Base-by-base conservation (phyloP, 768 basidiomycete genomes). In the Hypholoma sublateritium region DNA sequence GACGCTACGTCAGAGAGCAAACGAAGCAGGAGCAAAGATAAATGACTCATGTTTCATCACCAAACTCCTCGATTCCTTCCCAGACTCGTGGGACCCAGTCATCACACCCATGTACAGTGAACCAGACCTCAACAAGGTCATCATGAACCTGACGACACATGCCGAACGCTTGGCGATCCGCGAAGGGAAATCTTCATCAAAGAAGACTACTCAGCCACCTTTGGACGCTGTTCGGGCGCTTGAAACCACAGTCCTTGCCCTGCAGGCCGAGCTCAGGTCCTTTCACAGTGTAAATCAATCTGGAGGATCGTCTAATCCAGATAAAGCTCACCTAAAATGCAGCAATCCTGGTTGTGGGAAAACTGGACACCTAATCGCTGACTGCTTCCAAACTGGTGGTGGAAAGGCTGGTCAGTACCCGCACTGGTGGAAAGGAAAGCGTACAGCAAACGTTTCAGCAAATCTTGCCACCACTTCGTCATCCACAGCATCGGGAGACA, bases 371-470 rank as follows among this genome's bases (percentile, higher is more conserved):
- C n/a, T 49, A 11, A 51, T 60, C 22, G 53, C 56, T 3, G 52
- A 59, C 6, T 64, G 63, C 42, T 64, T 59, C 50, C 28, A 54
- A 41, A 34, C 45, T 28, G 63, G 63, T 12, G 63, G 63, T 2
- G 60, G 60, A 43, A 64, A 59, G 46, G 63, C 53, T 5, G 60
- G 63, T 1, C 60, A 64, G 41, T 64, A 58, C 24, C 60, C 63
- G 3, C 49, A 51, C 3, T 57, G 60, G 58, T 62, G 54, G 56
- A 54, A 51, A 24, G 45, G 56, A 46, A 57, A 57, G 25, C 55
- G 22, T 13, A 57, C 50, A 8, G 48, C 50, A 17, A 8, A 35
- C 12, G 16, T 42, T 6, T 36, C 25, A 9, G 53, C 58, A 24
- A 59, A 55, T 13, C 8, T 59, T 14, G 50, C 53, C 22, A 55